A percentile compares a stretch with the other conserved stretches of the same genome.
phyloP scores from a whole-genome alignment of 2,329 filamentous ascomycete genomes.

The Pleoardoris graminearum region DNA sequence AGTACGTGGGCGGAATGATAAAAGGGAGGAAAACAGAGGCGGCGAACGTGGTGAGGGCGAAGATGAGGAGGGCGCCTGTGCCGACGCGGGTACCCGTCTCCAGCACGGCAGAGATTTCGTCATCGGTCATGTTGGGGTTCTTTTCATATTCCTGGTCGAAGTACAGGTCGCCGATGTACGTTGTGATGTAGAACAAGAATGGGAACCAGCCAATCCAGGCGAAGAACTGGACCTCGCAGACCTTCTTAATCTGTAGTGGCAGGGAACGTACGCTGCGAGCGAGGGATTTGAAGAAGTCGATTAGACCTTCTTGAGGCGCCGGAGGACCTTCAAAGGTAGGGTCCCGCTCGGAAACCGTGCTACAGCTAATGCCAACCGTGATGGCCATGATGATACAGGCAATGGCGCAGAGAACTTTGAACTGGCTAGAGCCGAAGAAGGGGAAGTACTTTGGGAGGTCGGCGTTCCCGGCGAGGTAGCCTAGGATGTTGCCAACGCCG shows the following conservation, averaged over 20 bases:
- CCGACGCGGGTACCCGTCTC: slow-evolving; percentile 84
- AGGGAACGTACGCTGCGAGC: slow-evolving; percentile 75
- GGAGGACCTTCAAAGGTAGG: slow-evolving; percentile 71
- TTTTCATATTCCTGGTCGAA: slow-evolving; percentile 77
- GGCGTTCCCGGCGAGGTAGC: slow-evolving; percentile 84
- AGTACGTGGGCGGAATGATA: slow-evolving; percentile 80
- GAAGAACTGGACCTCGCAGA: slow-evolving; percentile 67
- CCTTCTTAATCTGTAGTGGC: slow-evolving; percentile 78
- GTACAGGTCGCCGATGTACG: slow-evolving; percentile 91
- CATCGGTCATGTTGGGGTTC: slow-evolving; percentile 75
- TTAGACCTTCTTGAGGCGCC: slow-evolving; percentile 63
- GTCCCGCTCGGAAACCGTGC: slow-evolving; percentile 75
- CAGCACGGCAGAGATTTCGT: slow-evolving; percentile 78
- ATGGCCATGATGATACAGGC: slow-evolving; percentile 72
- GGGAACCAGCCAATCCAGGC: slow-evolving; percentile 97
- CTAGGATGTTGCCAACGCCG: slow-evolving; percentile 87
- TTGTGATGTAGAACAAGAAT: slow-evolving; percentile 92
- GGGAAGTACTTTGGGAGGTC: slow-evolving; percentile 74
- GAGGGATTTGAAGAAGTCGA: slow-evolving; percentile 79
- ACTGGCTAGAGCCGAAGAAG: slow-evolving; percentile 85
- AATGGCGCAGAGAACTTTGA: slow-evolving; percentile 87
- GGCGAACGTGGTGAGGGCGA: slow-evolving; percentile 79
- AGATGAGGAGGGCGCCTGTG: slow-evolving; percentile 85
- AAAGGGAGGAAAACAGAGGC: slow-evolving; percentile 85
- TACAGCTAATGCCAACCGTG: slow-evolving; percentile 72